These are phyloP conservation scores for Ophiosphaerella herpotricha DNA, from an alignment of 2,329 filamentous ascomycete genomes.

Conservation along the genomic window DNA sequence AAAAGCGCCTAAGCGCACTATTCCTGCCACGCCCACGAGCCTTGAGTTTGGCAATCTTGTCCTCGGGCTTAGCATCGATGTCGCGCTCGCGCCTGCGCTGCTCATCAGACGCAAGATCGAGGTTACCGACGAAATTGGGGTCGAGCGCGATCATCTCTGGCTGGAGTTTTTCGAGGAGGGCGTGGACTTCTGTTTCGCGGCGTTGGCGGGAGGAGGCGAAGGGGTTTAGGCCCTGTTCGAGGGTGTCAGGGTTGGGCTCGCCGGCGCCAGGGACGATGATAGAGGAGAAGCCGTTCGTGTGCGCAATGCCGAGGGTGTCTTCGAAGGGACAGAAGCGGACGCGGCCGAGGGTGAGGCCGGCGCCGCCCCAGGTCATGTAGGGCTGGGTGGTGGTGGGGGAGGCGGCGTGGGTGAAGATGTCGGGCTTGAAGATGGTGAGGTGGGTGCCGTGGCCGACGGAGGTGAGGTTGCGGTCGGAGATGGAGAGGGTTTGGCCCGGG, in stretches of 20 bases:
- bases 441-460: constrained; percentile 91
- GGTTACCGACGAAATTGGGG: constrained; percentile 85
- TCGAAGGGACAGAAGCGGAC: constrained; percentile 94
- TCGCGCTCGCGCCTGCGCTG: constrained; percentile 78
- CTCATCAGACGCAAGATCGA: constrained; percentile 80
- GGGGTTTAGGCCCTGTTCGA: constrained; percentile 79
- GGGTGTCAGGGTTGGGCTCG: constrained; percentile 92
- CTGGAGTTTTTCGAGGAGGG: constrained; percentile 88
- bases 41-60: constrained; percentile 63
- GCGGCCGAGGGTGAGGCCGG: constrained; percentile 78
- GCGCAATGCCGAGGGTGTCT: constrained; percentile 84
- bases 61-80: constrained; percentile 71
- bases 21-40: constrained; percentile 90
- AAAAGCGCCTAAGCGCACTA: constrained; percentile 81
- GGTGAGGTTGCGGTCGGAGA: constrained; percentile 86
- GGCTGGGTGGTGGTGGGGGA: constrained; percentile 81
- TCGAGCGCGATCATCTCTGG: constrained; percentile 97
- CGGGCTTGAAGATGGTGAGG: constrained; percentile 82
- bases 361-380: constrained; percentile 91
- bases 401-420: constrained; percentile 76
- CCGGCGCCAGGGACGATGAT: constrained; percentile 93
- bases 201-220: constrained; percentile 93
- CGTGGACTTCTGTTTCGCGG: constrained; percentile 88
- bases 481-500: constrained; percentile 80
- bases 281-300: constrained; percentile 84